Conservation (phyloP, 768 basidiomycete species). For the Thelephora ganbajun region DNA sequence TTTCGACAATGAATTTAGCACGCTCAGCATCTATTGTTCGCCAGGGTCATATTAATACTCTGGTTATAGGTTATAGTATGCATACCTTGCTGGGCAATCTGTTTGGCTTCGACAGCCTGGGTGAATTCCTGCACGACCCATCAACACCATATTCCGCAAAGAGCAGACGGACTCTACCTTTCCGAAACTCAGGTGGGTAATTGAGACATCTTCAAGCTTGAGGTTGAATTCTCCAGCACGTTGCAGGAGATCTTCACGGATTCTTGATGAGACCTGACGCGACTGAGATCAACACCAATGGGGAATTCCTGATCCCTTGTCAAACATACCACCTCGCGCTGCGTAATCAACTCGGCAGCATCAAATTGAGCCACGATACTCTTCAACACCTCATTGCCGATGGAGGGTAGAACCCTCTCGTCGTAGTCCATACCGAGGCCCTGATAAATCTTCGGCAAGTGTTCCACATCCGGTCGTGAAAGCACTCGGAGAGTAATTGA, state of each 20-base stretch:
- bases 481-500: constrained; percentile 93
- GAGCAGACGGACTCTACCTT: constrained; percentile 46
- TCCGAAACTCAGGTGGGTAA: constrained; percentile 82
- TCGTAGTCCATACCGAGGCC: constrained; percentile 92
- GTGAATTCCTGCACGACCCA: constrained; percentile 1
- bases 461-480: constrained; percentile 79
- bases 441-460: constrained; percentile 90
- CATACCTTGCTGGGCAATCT: constrained; percentile 95
- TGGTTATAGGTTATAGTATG: not conserved
- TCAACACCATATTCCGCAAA: not conserved
- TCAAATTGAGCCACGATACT: constrained; percentile 98
- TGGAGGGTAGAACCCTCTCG: constrained; percentile 92
- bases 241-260: constrained; percentile 82
- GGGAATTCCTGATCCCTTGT: not conserved
- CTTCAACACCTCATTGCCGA: constrained; percentile 96
- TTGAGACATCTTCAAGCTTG: constrained; percentile 91
- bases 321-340: constrained; percentile 81
- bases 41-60: not conserved
- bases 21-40: constrained; percentile 75
- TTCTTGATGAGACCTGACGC: constrained; percentile 72
- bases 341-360: constrained; percentile 91
- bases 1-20: constrained; percentile 98
- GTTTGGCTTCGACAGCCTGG: constrained; percentile 96
- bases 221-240: constrained; percentile 96
- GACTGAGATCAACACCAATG: not conserved